Evolutionary conservation across 2,329 filamentous ascomycete genomes (phyloP), one percentile per base, ranked within the genome.

Genomic region (Didymella keratinophila): DNA sequence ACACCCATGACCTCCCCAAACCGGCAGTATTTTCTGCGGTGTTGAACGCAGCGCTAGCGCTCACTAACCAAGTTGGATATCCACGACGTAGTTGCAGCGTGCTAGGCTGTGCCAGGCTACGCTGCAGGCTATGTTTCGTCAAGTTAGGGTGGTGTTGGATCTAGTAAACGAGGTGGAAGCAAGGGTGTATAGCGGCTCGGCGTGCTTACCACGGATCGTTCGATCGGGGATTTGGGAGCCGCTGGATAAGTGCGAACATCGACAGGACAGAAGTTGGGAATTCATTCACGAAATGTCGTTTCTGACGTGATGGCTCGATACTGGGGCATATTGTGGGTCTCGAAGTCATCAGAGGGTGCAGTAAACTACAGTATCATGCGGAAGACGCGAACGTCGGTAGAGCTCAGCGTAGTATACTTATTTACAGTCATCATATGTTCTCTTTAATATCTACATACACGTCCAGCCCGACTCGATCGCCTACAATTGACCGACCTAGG

Each of bases 41-140:
- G 43, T 62, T 20, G 60, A 62, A 56, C 32, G 48, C 60, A 44
- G 60, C 60, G 57, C 60, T 62, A 62, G 39, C 21, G 21, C 23
- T 44, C 46, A 49, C 60, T 62, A 62, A 54, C 57, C 58, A 36
- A 36, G 32, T 28, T 45, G 51, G 56, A 52, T 59, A 46, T 43
- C 16, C 14, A 25, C 34, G 57, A 59, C 23, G 14, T 54, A 58
- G 46, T 41, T 37, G 55, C 49, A 53, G 54, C 43, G 43, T 36
- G 48, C 50, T 52, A 52, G 47, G 43, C 54, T 52, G 34, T 46
- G 53, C 53, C 45, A 54, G 52, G 52, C 52, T 54, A 54, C 52
- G 36, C 36, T 20, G n/a, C 36, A 39, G n/a, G 36, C 36, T 39
- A 39, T 7, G 39, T 39, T 56, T 50, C 23, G 39, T 49, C 18